Percentiles rank a stretch among this genome's conserved stretches.
Evolutionary conservation across 2,329 filamentous ascomycete species (phyloP).

Genomic region (Monosporascus sp.): DNA sequence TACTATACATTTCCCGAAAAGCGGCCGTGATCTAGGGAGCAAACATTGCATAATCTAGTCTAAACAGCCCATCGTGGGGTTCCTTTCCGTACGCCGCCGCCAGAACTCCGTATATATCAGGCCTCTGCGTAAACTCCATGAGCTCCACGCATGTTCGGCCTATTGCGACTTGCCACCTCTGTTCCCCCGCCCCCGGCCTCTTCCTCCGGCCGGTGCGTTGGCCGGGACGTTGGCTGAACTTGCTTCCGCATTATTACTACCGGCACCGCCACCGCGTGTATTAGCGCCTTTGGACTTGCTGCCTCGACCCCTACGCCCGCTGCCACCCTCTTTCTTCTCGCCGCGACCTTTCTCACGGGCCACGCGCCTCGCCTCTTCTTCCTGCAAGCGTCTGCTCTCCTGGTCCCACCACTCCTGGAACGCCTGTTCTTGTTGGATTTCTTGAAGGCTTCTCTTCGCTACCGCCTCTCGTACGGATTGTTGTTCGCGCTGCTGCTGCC

Average conservation of each 20-base stretch:
- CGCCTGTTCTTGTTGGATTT: constrained; percentile 94
- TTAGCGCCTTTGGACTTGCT: constrained; percentile 15
- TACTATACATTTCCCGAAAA: too few species aligned
- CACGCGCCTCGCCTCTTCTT: constrained; percentile 47
- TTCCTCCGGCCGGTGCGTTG: neutral
- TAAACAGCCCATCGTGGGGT: neutral
- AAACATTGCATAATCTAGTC: neutral
- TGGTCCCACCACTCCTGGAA: constrained; percentile 97
- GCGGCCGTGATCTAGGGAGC: neutral
- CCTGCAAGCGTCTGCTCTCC: constrained; percentile 68
- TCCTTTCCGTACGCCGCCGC: neutral
- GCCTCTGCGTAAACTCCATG: neutral
- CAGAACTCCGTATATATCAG: constrained; percentile 6
- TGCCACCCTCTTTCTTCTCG: constrained; percentile 23
- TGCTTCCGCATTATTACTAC: constrained; percentile 3
- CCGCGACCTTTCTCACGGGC: constrained; percentile 39
- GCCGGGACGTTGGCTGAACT: constrained; percentile 5
- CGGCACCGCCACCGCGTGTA: constrained; percentile 7
- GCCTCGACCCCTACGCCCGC: constrained; percentile 11
- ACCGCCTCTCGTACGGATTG: constrained; percentile 75
- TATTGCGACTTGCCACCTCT: constrained; percentile 11
- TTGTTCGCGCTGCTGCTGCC: constrained; percentile 80
- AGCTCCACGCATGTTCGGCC: neutral
- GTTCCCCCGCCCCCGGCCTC: constrained; percentile 14
- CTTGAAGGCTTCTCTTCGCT: constrained; percentile 82